phyloP scores from a whole-genome alignment of 352 stramenopile species.

The Albugo candida region DNA sequence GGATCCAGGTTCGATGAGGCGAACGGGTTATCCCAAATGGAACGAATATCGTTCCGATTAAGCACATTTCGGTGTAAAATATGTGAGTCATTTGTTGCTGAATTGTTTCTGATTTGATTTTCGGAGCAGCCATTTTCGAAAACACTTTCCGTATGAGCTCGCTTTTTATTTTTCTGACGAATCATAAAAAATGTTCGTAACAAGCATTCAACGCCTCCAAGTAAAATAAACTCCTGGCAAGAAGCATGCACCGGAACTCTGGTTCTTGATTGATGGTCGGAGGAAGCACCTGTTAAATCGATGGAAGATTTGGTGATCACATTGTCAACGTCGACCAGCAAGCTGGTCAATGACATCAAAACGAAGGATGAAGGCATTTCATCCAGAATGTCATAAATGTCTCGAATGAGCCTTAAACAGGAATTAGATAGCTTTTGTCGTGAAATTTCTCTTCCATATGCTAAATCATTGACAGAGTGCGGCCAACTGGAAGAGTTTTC shows the following conservation, averaged over 20 bases:
- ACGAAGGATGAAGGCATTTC: no score
- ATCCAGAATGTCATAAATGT: conserved; percentile 46
- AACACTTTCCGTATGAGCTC: no score
- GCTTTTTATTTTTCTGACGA: conserved; percentile 25
- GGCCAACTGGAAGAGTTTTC: no score
- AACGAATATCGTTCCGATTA: conserved; percentile 25
- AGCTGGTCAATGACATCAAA: no score
- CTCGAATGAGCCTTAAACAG: conserved; percentile 33
- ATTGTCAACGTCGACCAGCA: no score
- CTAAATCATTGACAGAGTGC: no score
- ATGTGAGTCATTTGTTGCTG: conserved; percentile 12
- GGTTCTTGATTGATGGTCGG: no score
- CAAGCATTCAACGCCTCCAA: conserved; percentile 56
- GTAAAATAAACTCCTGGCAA: conserved; percentile 39
- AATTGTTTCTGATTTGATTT: conserved; percentile 1
- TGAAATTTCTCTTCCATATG: no score
- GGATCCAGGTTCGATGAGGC: conserved; percentile 13
- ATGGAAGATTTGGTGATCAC: no score
- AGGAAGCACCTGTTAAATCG: no score
- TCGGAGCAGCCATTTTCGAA: no score
- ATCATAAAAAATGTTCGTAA: conserved; percentile 50
- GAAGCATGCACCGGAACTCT: no score
- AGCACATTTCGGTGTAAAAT: conserved; percentile 13
- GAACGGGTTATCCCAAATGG: conserved; percentile 28
- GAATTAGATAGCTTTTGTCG: neutral